Evolutionary conservation across 768 basidiomycete genomes (phyloP).

Genomic region (Tylopilus balloui): DNA sequence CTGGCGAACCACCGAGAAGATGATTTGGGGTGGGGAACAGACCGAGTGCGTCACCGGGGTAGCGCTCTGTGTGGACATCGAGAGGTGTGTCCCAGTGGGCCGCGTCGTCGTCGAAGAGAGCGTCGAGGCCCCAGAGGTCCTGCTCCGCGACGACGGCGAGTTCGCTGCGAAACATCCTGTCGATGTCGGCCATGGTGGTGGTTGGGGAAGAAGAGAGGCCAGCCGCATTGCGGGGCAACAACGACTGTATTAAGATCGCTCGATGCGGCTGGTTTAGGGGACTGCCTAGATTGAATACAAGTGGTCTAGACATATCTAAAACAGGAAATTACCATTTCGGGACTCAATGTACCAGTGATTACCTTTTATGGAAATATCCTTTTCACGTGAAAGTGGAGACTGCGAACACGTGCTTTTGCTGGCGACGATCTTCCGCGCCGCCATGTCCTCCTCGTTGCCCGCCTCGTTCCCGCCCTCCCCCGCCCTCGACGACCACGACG

Average conservation of each 20-base stretch:
- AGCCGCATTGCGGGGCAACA: constrained; percentile 15
- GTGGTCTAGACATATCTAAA: background rate
- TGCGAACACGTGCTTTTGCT: background rate
- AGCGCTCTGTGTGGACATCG: background rate
- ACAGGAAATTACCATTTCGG: background rate
- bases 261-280: constrained; percentile 8
- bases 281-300: background rate
- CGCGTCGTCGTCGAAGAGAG: background rate
- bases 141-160: constrained; percentile 14
- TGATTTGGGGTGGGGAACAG: constrained; percentile 10
- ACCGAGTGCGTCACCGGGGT: constrained; percentile 1
- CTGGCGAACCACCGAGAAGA: constrained; percentile 2
- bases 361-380: constrained; percentile 2
- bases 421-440: background rate
- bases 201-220: background rate
- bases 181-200: constrained; percentile 21
- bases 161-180: constrained; percentile 22
- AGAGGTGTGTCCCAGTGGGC: constrained; percentile 5
- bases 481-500: constrained; percentile 54
- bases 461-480: constrained; percentile 12
- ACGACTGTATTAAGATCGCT: constrained; percentile 17
- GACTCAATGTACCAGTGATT: background rate
- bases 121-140: constrained; percentile 6
- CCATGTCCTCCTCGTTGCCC: constrained; percentile 15
- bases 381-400: constrained; percentile 26